phyloP scores from a whole-genome alignment of 1,139 yeast species.

The Geotrichum aggregatum region DNA sequence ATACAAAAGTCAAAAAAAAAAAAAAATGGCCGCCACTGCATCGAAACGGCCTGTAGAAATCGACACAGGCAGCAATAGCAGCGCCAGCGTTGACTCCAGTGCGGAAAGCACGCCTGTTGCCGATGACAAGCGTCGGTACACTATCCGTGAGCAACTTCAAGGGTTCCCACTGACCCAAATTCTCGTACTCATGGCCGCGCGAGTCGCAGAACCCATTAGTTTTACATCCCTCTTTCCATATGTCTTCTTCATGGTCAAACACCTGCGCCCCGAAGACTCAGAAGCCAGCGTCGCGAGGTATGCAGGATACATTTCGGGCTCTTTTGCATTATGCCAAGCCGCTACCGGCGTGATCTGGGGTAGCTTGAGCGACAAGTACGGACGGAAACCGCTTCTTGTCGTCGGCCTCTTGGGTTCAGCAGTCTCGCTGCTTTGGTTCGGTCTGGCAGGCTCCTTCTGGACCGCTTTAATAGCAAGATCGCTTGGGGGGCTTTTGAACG shows the following conservation, averaged over 20 bases:
- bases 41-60: no score
- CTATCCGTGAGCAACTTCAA: conserved; percentile 27
- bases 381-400: conserved; percentile 54
- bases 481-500: conserved; percentile 55
- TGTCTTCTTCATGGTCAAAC: conserved; percentile 58
- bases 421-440: conserved; percentile 48
- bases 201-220: conserved; percentile 60
- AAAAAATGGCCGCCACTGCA: no score
- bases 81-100: no score
- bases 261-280: conserved; percentile 34
- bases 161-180: conserved; percentile 55
- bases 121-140: conserved; percentile 1
- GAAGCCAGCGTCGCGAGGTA: conserved; percentile 44
- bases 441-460: conserved; percentile 46
- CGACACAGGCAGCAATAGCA: no score
- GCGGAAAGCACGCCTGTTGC: not conserved
- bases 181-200: conserved; percentile 43
- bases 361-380: conserved; percentile 50
- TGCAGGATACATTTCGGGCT: conserved; percentile 56
- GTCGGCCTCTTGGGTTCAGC: conserved; percentile 52
- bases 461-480: conserved; percentile 52
- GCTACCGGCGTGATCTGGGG: conserved; percentile 60
- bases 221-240: conserved; percentile 63
- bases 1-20: no score
- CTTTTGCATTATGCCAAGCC: conserved; percentile 53